A percentile compares a stretch with the other conserved stretches of the same genome.
Evolutionary conservation across 768 basidiomycete genomes (phyloP).

Genomic region (Suillus brevipes): DNA sequence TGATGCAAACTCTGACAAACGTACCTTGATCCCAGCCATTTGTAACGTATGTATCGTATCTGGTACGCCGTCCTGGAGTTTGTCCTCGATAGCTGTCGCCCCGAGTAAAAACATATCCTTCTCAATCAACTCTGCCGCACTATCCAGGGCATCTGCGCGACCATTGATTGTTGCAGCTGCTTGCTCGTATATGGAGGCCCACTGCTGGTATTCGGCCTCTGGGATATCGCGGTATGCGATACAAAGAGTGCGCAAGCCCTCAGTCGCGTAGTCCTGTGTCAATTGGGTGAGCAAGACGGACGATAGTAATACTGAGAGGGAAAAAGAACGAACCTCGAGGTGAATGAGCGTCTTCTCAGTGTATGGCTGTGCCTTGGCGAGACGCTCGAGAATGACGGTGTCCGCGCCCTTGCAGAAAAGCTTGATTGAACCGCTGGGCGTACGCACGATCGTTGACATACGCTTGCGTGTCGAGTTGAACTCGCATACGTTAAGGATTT

Average conservation of each 20-base stretch:
- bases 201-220: slow-evolving; percentile 86
- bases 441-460: slow-evolving; percentile 93
- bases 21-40: slow-evolving; percentile 94
- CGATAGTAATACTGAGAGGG: not conserved
- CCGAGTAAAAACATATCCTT: slow-evolving; percentile 90
- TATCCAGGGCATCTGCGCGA: slow-evolving; percentile 91
- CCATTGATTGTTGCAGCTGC: slow-evolving; percentile 96
- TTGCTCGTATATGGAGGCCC: slow-evolving; percentile 85
- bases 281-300: slow-evolving; percentile 9
- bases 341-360: slow-evolving; percentile 86
- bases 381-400: slow-evolving; percentile 91
- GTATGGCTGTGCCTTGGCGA: slow-evolving; percentile 82
- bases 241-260: slow-evolving; percentile 95
- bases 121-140: slow-evolving; percentile 94
- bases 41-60: slow-evolving; percentile 98
- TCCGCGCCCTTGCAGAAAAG: slow-evolving; percentile 97
- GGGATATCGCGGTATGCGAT: slow-evolving; percentile 92
- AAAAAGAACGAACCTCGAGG: slow-evolving; percentile 66
- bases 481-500: slow-evolving; percentile 96
- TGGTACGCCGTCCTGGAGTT: slow-evolving; percentile 96
- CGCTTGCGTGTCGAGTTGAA: slow-evolving; percentile 98
- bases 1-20: slow-evolving; percentile 2
- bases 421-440: slow-evolving; percentile 89
- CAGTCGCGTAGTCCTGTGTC: slow-evolving; percentile 88
- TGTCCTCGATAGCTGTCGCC: slow-evolving; percentile 98